Percentiles rank a stretch among this genome's conserved stretches.
Conservation (phyloP, 2,329 filamentous ascomycete species). For the Fusarium mexicanum region DNA sequence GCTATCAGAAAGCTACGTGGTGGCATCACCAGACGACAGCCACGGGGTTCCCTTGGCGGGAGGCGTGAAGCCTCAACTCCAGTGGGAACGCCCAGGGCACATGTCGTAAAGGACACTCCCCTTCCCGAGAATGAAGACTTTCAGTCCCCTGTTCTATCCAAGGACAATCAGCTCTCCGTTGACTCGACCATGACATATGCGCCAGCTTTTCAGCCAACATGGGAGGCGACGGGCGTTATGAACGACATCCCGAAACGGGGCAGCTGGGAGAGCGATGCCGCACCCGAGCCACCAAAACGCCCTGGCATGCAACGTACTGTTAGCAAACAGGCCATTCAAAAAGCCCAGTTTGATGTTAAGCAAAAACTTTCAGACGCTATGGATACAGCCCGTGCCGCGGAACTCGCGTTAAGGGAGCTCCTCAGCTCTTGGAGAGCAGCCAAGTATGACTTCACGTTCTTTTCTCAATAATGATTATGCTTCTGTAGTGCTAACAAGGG, state of each 20-base stretch:
- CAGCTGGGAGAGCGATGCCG: conserved; percentile 46
- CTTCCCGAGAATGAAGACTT: conserved; percentile 52
- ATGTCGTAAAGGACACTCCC: conserved; percentile 52
- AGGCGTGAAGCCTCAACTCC: conserved; percentile 70
- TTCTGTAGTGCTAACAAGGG: conserved; percentile 21
- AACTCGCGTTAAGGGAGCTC: conserved; percentile 85
- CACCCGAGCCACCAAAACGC: conserved; percentile 50
- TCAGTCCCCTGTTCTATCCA: conserved; percentile 52
- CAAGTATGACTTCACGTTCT: conserved; percentile 66
- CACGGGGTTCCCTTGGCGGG: conserved; percentile 70
- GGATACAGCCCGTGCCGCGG: conserved; percentile 84
- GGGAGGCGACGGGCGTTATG: conserved; percentile 82
- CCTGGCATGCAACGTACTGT: conserved; percentile 53
- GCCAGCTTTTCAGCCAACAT: conserved; percentile 67
- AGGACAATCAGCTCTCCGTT: conserved; percentile 54
- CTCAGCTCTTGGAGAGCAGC: conserved; percentile 84
- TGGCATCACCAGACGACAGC: conserved; percentile 86
- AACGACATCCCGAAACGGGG: conserved; percentile 70
- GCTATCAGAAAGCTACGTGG: conserved; percentile 86
- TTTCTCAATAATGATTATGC: background rate
- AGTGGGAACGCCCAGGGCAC: conserved; percentile 58
- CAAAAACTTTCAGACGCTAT: conserved; percentile 73
- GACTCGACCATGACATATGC: conserved; percentile 63
- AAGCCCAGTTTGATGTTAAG: conserved; percentile 70
- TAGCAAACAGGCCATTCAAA: conserved; percentile 64